These are phyloP conservation scores for Pythium guiyangense DNA, from an alignment of 352 stramenopile species.

Conservation along the genomic window DNA sequence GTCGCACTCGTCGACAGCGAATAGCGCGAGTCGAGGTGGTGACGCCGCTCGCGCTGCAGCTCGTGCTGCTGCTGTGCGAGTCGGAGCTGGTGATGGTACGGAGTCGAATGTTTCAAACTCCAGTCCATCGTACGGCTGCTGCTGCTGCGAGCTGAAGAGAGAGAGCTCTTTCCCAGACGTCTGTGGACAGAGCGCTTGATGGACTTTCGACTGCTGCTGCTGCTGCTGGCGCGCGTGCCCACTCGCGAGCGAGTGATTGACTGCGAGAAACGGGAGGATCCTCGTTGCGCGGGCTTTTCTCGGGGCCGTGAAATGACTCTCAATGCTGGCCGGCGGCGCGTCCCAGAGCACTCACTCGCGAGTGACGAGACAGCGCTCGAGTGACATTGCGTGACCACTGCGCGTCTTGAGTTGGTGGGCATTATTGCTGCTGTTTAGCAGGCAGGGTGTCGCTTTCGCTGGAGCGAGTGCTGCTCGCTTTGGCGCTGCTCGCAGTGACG, in stretches of 20 bases:
- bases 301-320: constrained; percentile 17
- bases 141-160: not conserved
- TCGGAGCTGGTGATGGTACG: not conserved
- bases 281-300: constrained; percentile 10
- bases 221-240: not conserved
- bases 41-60: not conserved
- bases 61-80: not conserved
- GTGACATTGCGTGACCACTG: not conserved
- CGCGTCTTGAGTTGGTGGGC: no score
- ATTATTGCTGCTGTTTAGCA: no score
- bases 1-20: no score
- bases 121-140: constrained; percentile 23
- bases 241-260: not conserved
- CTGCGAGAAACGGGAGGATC: not conserved
- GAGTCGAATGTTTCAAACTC: constrained; percentile 6
- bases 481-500: no score
- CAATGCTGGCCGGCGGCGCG: constrained; percentile 22
- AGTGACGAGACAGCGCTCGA: constrained; percentile 3
- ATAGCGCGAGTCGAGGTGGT: no score
- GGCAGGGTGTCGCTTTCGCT: no score
- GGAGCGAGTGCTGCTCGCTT: no score
- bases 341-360: constrained; percentile 14
- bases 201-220: not conserved
- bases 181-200: not conserved
- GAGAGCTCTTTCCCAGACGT: constrained; percentile 5